These are phyloP conservation scores for Tephrocybe sp. DNA, from an alignment of 768 basidiomycete genomes.

Conservation along the genomic window DNA sequence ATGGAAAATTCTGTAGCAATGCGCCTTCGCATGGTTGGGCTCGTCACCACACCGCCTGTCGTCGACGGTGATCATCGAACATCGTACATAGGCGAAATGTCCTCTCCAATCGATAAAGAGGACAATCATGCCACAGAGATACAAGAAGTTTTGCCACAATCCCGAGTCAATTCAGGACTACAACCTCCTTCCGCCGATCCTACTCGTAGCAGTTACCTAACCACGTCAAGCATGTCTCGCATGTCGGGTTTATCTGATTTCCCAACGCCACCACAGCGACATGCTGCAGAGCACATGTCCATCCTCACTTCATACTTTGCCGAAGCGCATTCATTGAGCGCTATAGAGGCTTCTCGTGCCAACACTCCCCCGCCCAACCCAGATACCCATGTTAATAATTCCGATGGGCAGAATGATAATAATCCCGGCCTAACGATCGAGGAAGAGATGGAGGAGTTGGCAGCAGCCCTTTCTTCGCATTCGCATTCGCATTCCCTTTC, in stretches of 20 bases:
- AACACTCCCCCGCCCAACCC: conserved; percentile 9
- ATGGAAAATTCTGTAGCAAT: conserved; percentile 34
- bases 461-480: conserved; percentile 24
- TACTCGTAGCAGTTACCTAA: conserved; percentile 57
- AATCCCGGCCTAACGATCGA: conserved; percentile 23
- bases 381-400: background rate
- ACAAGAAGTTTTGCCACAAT: background rate
- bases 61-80: conserved; percentile 35
- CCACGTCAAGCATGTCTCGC: conserved; percentile 53
- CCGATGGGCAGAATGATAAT: background rate
- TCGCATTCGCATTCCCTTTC: conserved; percentile 21
- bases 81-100: conserved; percentile 38
- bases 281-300: conserved; percentile 34
- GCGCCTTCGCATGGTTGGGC: conserved; percentile 51
- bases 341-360: conserved; percentile 11
- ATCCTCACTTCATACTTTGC: conserved; percentile 46
- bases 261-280: conserved; percentile 51
- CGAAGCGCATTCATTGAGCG: conserved; percentile 20
- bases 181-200: conserved; percentile 32
- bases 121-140: conserved; percentile 2
- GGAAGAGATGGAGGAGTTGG: conserved; percentile 27
- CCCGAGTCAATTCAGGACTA: conserved; percentile 24
- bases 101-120: conserved; percentile 17
- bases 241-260: conserved; percentile 77
- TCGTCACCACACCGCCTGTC: conserved; percentile 48